Base-by-base conservation (phyloP, 129 eudicot species). In the Chrysanthemum seticuspe region DNA sequence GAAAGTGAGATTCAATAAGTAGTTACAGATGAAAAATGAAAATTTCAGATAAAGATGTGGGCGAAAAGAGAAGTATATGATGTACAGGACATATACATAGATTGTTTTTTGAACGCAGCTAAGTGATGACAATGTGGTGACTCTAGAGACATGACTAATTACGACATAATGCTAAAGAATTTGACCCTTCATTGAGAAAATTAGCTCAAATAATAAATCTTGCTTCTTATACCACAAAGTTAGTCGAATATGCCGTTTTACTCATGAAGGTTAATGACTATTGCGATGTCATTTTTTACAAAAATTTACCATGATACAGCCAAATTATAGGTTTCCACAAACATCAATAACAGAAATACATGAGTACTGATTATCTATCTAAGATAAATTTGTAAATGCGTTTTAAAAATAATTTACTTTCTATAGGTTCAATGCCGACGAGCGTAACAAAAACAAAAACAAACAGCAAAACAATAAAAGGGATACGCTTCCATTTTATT, bases 101-200 rank as follows among this genome's bases (percentile, higher is more conserved):
- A 53, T 53, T 14, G 47, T 53, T 14, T 53, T 19, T 34, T 63
- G 12, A 68, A 68, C 14, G 60, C 60, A 51, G 61, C 60, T 47
- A 45, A 67, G 27, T 51, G 29, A 48, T 19, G 65, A 23, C 27
- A 19, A 23, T 19, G 44, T 9, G 14, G 27, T 21, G 50, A 19
- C 21, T 47, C 19, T 67, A 18, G 10, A 49, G 13, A 50, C 71
- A 25, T 67, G 47, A 40, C 27, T 23, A 10, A 11, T 19, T 60
- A 19, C 7, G 44, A 21, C 12, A 60, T 0, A 23, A 2, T 60
- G 44, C 40, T 23, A 23, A 23, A 23, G 65, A 53, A 53, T 13
- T 53, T 53, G 18, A 53, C 18, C 8, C 18, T 14, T 16, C 19
- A 18, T 53, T 3, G 36, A 10, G 2, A 6, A 40, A 40, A 40